Base-by-base conservation (phyloP, 805 yeast species). In the Candida schatavii region DNA sequence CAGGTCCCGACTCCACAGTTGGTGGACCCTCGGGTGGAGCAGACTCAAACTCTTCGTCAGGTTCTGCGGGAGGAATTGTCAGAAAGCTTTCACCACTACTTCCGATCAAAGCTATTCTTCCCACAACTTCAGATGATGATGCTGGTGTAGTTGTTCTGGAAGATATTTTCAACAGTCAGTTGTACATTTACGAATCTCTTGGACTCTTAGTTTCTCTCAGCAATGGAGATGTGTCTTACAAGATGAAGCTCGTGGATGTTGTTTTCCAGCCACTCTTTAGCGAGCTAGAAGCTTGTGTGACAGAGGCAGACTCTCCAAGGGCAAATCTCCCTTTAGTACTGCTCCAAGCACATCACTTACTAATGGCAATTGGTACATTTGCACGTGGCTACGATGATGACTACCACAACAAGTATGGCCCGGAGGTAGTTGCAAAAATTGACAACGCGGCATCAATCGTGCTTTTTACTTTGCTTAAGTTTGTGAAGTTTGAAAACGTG, bases 351-450 rank as follows among this genome's bases (percentile, higher is more conserved):
- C 96, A 93, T 60, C 97, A 91, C 58, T 75, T 83, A 26, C 65
- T 93, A 37, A 79, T 88, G 80, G 90, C 97, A 0, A 78, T 91
- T 35, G 97, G 97, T 35, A 88, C 97, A 0, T 75, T 90, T 54
- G 84, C 89, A 3, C 79, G 93, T 57, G 98, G 98, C 3, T 80
- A 85, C 53, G 93, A 84, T 43, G 72, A 66, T 32, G 55, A 55
- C 29, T 66, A 58, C 41, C 59, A 52, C 21, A 62, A 61, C 32
- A 63, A 61, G 40, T 60, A 56, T 40, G 50, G 70, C 5, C 49
- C 61, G 17, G 73, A 68, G 33, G 54, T 79, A 14, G 72, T 76
- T 5, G 49, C 47, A 11, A 66, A 66, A 41, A 57, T 88, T 52
- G 70, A 76, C 41, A 79, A 80, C 49, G 83, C 88, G 5, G 83